Evolutionary conservation across 306 rosid genomes (phyloP).

Genomic region (Hylodesmum podocarpum): DNA sequence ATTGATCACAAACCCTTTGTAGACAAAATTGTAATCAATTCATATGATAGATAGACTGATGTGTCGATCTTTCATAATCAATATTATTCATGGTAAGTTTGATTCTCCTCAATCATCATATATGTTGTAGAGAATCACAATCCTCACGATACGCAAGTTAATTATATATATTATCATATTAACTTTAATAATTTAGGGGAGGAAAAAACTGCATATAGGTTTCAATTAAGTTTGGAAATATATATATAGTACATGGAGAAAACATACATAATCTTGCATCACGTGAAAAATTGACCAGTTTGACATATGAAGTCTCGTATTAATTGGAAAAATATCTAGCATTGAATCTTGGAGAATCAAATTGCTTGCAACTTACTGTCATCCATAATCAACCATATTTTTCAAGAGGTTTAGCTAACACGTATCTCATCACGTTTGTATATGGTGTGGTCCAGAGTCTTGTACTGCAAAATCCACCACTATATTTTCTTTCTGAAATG

Average conservation of each 20-base stretch:
- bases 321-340: background rate
- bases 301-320: background rate
- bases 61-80: background rate
- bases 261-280: background rate
- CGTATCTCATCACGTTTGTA: too few species aligned
- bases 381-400: slow-evolving; percentile 12
- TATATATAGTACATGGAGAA: background rate
- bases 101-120: background rate
- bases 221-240: background rate
- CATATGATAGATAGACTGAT: background rate
- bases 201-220: background rate
- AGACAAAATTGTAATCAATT: background rate
- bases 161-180: background rate
- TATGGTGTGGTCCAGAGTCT: background rate
- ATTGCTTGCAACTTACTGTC: slow-evolving; percentile 13
- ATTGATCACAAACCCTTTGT: background rate
- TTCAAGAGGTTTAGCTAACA: background rate
- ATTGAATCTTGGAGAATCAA: slow-evolving; percentile 3
- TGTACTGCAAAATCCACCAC: background rate
- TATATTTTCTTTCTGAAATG: background rate
- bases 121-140: background rate
- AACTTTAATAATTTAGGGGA: background rate
- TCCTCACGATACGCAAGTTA: background rate
- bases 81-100: background rate
- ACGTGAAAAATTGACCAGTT: slow-evolving; percentile 29